Base-by-base conservation (phyloP, 1,284 basidiomycete genomes). In the Stereum hirsutum region DNA sequence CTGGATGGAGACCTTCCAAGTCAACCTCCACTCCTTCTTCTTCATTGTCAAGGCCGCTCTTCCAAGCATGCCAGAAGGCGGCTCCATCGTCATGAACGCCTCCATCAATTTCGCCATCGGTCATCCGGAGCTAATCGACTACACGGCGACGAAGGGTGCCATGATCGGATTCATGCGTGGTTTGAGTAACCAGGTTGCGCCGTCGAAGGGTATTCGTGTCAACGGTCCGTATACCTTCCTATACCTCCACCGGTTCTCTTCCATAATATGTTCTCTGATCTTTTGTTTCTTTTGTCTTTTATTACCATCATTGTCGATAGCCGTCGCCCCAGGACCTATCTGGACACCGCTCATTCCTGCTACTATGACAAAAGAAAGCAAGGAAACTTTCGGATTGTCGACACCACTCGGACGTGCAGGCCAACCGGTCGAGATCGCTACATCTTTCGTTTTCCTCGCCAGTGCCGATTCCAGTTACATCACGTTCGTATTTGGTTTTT, bases 351-450 rank as follows among this genome's bases (percentile, higher is more conserved):
- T 77, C 3, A 66, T 74, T 54, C 59, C 19, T 3, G 17, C 30
- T 7, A 48, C 15, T 54, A 74, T 75, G 69, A 61, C 63, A 12
- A 59, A 73, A 44, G 63, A 68, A 20, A 62, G 62, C 0, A 64
- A 71, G 42, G 62, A 71, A 51, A 54, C 53, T 6, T 73, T 75
- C 45, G 68, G 70, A 3, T 58, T 58, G 4, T 60, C 49, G 39
- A 65, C 65, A 4, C 64, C 72, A 2, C 72, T 75, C 53, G 71
- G 68, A 4, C 64, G 74, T 27, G 64, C 72, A 4, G 74, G 74
- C 17, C 75, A 78, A 54, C 75, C 75, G 4, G 59, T 76, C 39
- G 74, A 79, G 53, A 58, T 72, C 26, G 75, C 75, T 6, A 74
- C 73, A 1, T 66, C 64, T 24, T 72, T 70, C 48, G 71, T 77